Conservation (phyloP, 1,284 basidiomycete genomes). For the Leccinum ponderosum region DNA sequence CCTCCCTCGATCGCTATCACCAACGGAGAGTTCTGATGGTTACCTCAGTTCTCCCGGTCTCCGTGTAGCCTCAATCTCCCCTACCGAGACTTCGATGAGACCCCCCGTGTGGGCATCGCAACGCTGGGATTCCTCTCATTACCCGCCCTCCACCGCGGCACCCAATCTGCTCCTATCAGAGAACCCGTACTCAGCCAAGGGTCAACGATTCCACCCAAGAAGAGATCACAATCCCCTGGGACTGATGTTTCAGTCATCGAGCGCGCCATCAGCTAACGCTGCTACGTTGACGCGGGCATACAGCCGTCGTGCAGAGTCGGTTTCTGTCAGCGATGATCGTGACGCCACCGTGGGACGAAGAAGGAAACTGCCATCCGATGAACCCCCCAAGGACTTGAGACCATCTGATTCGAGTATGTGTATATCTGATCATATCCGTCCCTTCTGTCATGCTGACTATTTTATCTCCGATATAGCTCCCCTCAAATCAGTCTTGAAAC, state of each 20-base stretch:
- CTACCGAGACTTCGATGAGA: slow-evolving; percentile 53
- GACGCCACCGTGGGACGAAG: slow-evolving; percentile 71
- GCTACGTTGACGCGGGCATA: slow-evolving; percentile 54
- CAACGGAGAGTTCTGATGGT: slow-evolving; percentile 50
- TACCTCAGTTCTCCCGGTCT: slow-evolving; percentile 36
- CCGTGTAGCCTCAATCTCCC: slow-evolving; percentile 54
- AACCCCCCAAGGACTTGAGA: slow-evolving; percentile 37
- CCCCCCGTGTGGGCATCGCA: slow-evolving; percentile 62
- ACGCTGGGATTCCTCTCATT: slow-evolving; percentile 49
- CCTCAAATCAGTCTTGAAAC: slow-evolving; percentile 59
- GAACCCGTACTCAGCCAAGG: slow-evolving; percentile 32
- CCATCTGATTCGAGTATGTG: slow-evolving; percentile 33
- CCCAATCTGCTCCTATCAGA: slow-evolving; percentile 48
- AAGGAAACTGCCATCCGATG: slow-evolving; percentile 53
- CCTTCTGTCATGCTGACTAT: slow-evolving; percentile 28
- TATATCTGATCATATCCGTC: slow-evolving; percentile 32
- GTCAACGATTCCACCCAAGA: slow-evolving; percentile 35
- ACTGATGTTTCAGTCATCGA: slow-evolving; percentile 77
- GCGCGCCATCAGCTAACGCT: slow-evolving; percentile 54
- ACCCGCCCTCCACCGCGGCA: slow-evolving; percentile 36
- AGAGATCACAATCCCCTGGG: slow-evolving; percentile 49
- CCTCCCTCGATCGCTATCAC: slow-evolving; percentile 57
- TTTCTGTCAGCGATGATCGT: slow-evolving; percentile 58
- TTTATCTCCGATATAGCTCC: slow-evolving; percentile 42
- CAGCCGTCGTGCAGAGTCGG: slow-evolving; percentile 65